phyloP scores from a whole-genome alignment of 768 basidiomycete species.

The Lactarius quietus region DNA sequence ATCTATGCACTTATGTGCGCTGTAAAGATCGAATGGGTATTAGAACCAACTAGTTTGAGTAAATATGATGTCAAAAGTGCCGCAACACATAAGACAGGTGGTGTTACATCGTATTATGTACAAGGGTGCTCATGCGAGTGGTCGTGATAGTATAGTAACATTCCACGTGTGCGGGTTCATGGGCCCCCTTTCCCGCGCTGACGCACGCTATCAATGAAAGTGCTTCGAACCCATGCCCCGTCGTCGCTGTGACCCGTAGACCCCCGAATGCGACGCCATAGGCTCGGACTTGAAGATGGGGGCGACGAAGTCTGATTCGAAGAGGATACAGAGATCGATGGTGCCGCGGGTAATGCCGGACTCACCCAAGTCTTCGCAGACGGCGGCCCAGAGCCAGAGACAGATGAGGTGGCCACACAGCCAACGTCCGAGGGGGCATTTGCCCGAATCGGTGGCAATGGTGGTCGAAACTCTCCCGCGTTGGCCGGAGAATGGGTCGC shows the following conservation, averaged over 20 bases:
- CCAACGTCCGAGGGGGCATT: background rate
- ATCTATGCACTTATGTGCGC: background rate
- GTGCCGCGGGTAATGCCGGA: background rate
- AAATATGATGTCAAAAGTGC: background rate
- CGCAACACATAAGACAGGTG: background rate
- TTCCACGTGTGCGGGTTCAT: background rate
- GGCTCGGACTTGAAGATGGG: background rate
- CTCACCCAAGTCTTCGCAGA: background rate
- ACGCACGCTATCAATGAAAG: constrained; percentile 12
- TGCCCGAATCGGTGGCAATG: background rate
- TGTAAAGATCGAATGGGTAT: background rate
- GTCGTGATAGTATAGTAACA: background rate
- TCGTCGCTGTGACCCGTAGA: constrained; percentile 9
- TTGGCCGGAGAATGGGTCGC: background rate
- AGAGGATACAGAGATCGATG: background rate
- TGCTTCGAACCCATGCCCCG: constrained; percentile 4
- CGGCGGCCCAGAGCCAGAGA: background rate
- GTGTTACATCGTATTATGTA: background rate
- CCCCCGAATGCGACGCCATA: constrained; percentile 19
- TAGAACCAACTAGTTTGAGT: background rate
- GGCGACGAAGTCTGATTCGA: constrained; percentile 1
- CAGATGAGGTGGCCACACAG: background rate
- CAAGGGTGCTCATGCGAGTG: background rate
- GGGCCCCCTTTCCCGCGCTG: background rate
- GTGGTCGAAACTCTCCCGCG: background rate